Percentiles rank a stretch among this genome's conserved stretches.
These are phyloP conservation scores for Sporothrix dimorphospora DNA, from an alignment of 2,329 filamentous ascomycete species.

Conservation along the genomic window DNA sequence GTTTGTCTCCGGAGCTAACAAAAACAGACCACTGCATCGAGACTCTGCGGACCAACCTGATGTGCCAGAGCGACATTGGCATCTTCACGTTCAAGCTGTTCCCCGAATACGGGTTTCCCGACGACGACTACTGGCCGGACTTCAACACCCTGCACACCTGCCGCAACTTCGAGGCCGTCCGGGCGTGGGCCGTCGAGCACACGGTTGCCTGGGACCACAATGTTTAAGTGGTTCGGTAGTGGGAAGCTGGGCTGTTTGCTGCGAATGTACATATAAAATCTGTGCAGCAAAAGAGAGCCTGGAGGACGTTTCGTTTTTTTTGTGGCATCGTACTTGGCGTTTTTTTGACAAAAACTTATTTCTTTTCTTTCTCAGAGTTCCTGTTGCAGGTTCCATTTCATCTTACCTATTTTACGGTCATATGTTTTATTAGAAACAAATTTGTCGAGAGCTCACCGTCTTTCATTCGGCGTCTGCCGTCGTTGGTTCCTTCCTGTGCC, in stretches of 20 bases:
- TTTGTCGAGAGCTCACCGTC: slow-evolving; percentile 9
- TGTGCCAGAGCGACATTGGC: slow-evolving; percentile 59
- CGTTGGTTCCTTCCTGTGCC: not conserved
- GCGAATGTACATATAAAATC: slow-evolving; percentile 12
- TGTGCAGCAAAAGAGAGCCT: slow-evolving; percentile 1
- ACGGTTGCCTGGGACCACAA: slow-evolving; percentile 48
- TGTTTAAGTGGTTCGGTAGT: slow-evolving; percentile 32
- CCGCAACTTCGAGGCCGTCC: slow-evolving; percentile 56
- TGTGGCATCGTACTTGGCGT: slow-evolving; percentile 15
- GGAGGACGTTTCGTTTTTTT: not conserved
- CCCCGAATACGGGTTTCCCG: slow-evolving; percentile 47
- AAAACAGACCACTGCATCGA: slow-evolving; percentile 56
- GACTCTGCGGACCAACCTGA: slow-evolving; percentile 55
- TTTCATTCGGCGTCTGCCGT: slow-evolving; percentile 1
- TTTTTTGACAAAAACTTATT: not conserved
- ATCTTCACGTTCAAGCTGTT: slow-evolving; percentile 57
- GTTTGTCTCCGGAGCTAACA: slow-evolving; percentile 26
- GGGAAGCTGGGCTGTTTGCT: not conserved
- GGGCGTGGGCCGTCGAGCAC: slow-evolving; percentile 56
- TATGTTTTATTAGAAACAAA: slow-evolving; percentile 9
- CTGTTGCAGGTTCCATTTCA: not conserved
- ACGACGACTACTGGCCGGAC: slow-evolving; percentile 57
- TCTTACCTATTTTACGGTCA: slow-evolving; percentile 3
- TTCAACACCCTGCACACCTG: slow-evolving; percentile 58
- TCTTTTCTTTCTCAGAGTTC: not conserved